These are phyloP conservation scores for Zalerion maritima DNA, from an alignment of 495 filamentous ascomycete genomes.

Conservation along the genomic window DNA sequence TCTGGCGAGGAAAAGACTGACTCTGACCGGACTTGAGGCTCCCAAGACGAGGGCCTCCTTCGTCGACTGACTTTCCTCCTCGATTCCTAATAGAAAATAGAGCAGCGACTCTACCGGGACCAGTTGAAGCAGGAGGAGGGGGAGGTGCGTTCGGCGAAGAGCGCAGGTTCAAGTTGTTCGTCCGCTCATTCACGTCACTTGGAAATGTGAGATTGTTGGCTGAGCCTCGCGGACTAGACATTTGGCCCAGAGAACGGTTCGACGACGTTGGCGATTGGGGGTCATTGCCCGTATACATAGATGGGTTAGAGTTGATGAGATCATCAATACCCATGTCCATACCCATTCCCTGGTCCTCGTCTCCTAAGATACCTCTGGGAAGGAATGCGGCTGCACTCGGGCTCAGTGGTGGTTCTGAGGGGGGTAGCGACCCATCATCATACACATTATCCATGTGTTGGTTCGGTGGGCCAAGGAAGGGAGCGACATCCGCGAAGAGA, in stretches of 20 bases:
- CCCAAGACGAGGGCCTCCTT: conserved; percentile 55
- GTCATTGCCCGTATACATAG: conserved; percentile 30
- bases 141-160: conserved; percentile 12
- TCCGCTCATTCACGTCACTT: conserved; percentile 13
- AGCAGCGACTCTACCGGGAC: conserved; percentile 25
- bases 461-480: too few species aligned
- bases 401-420: too few species aligned
- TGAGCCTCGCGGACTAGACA: conserved; percentile 53
- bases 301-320: conserved; percentile 14
- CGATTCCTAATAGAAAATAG: conserved; percentile 50
- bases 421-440: too few species aligned
- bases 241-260: conserved; percentile 43
- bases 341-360: too few species aligned
- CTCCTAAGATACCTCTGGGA: too few species aligned
- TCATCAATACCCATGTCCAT: too few species aligned
- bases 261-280: conserved; percentile 63
- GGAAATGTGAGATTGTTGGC: conserved; percentile 40
- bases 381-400: too few species aligned
- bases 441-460: too few species aligned
- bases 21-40: conserved; percentile 63
- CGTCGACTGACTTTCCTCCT: conserved; percentile 53
- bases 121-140: too few species aligned
- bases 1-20: conserved; percentile 57
- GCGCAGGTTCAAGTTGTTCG: conserved; percentile 11
- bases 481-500: too few species aligned